Base-by-base conservation (phyloP, 2,329 filamentous ascomycete genomes). In the Pseudocercospora fijiensis region DNA sequence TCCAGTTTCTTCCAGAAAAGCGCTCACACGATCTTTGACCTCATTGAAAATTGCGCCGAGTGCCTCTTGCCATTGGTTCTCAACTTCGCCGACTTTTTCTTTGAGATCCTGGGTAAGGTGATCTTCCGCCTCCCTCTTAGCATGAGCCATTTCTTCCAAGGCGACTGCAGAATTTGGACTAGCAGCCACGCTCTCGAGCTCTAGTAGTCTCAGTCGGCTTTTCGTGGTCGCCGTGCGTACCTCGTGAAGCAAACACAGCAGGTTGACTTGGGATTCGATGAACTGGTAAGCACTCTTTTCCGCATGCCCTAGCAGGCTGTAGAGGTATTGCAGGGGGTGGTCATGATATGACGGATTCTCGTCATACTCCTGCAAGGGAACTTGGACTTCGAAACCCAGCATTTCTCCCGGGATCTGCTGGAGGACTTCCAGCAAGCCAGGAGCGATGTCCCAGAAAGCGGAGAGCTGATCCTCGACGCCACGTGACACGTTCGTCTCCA, bases 361-460 rank as follows among this genome's bases (percentile, higher is more conserved):
- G 2, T 88, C 87, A 69, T 89, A 90, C 77, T 99, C 95, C 18
- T 86, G 82, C 0, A 84, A 75, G 0, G 95, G 93, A 52, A 98
- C 92, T 70, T 90, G 85, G 55, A 96, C 85, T 22, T 86, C 82
- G 77, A 96, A 92, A 0, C 78, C 79, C 3, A 74, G 70, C 26
- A 85, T 74, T 77, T 79, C 65, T 5, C 69, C 64, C 0, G 92
- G 93, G 22, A 97, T 88, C 71, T 90, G 90, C 64, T 96, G 90
- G 10, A 96, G 84, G 53, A 98, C 82, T 16, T 88, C 84, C 26
- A 89, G 83, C 0, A 99, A 83, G 3, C 88, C 87, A 2, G 95
- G 95, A 1, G 93, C 94, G 72, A 98, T 96, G 74, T 99, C 95
- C 95, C 95, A 99, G 76, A 98, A 99, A 0, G 94, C 93, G 9